A percentile compares a stretch with the other conserved stretches of the same genome.
Evolutionary conservation across 257 asterid genomes (phyloP).

Genomic region (Striga asiatica): DNA sequence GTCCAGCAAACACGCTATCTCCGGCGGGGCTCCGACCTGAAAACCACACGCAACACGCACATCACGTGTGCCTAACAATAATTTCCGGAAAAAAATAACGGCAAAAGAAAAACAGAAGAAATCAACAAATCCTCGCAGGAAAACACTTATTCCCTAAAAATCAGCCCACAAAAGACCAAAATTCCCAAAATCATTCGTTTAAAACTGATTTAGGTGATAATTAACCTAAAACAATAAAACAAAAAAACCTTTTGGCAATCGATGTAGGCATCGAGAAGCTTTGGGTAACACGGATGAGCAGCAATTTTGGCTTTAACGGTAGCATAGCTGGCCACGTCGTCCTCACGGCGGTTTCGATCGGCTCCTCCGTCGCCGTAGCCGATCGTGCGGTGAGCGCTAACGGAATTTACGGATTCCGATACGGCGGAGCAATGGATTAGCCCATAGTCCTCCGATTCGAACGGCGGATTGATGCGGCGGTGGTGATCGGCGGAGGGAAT

Average conservation of each 20-base stretch:
- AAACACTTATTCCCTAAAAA: too few relatives aligned
- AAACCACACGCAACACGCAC: neutral
- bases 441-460: neutral
- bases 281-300: conserved; percentile 49
- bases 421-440: too few relatives aligned
- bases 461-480: neutral
- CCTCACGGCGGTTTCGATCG: neutral
- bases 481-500: neutral
- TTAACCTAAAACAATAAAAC: neutral
- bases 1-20: conserved; percentile 39
- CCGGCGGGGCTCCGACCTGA: conserved; percentile 67
- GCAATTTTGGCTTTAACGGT: conserved; percentile 37
- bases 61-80: neutral
- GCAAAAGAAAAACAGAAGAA: too few relatives aligned
- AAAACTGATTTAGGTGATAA: neutral
- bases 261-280: conserved; percentile 43
- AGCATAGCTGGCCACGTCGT: neutral
- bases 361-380: too few relatives aligned
- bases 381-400: too few relatives aligned
- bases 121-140: too few relatives aligned
- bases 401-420: too few relatives aligned
- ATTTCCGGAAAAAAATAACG: too few relatives aligned
- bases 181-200: too few relatives aligned
- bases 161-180: neutral
- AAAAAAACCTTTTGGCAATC: conserved; percentile 45